Base-by-base conservation (phyloP, 176 grass and related monocot genomes). In the Cymbopogon citratus region DNA sequence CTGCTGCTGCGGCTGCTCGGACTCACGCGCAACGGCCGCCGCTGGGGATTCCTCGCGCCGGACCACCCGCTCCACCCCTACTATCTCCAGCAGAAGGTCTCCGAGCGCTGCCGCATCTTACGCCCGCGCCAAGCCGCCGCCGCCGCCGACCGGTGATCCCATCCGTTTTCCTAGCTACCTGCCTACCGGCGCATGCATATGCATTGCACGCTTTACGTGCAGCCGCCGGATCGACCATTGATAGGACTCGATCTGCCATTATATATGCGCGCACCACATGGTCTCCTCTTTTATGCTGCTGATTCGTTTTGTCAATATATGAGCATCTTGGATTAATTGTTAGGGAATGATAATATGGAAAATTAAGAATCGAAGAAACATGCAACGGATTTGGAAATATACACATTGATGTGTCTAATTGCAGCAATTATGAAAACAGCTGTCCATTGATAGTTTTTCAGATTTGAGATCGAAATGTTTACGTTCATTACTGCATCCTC, bases 21-120 rank as follows among this genome's bases (percentile, higher is more conserved):
- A 74, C 85, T 94, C 77, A 87, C 89, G 63, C 85, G 87, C 84
- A 94, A 94, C 75, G 63, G 73, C 45, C 92, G 78, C 40, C 87
- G 92, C 1, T 94, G 92, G 92, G 92, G 92, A 0, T 94, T 94
- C 92, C 81, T 94, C 13, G 76, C 81, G 10, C 78, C 82, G 29
- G 92, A 89, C 54, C 89, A 94, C 84, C 89, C 87, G 29, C 84
- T 91, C 21, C 89, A 94, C 56, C 85, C 84, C 16, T 94, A 94
- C 69, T 94, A 94, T 70, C 87, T 91, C 78, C 87, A 83, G 54
- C 92, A 88, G 18, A 91, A 91, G 89, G 85, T 94, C 74, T 94
- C 92, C 56, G 92, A 94, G 87, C 87, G 87, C 25, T 91, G 92
- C 87, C 89, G 92, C 34, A 88, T 81, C 81, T 80, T 87, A 64